These are phyloP conservation scores for Erythrophleum ivorense DNA, from an alignment of 331 rosid species.

Conservation along the genomic window DNA sequence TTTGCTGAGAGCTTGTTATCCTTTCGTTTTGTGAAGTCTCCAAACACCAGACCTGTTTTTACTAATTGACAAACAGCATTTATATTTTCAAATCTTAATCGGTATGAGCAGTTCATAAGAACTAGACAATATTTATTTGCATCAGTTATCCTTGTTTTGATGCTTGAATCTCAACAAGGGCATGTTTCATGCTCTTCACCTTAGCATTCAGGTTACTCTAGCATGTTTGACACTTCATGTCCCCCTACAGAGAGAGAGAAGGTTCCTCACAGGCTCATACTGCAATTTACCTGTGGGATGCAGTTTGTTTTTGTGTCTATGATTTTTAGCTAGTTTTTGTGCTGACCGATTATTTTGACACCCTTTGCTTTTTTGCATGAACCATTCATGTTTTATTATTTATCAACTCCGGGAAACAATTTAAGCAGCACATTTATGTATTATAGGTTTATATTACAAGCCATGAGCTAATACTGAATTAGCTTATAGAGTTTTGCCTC, in stretches of 20 bases:
- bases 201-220: neutral
- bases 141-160: neutral
- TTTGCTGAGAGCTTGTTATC: neutral
- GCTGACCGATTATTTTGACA: neutral
- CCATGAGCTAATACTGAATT: neutral
- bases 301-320: neutral
- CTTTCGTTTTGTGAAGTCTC: neutral
- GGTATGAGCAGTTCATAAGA: neutral
- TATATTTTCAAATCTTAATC: no score
- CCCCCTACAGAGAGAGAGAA: neutral
- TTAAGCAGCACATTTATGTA: neutral
- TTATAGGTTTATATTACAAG: neutral
- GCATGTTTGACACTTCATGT: neutral
- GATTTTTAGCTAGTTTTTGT: neutral
- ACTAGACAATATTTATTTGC: neutral
- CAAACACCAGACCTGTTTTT: neutral
- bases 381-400: neutral
- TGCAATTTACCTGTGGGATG: neutral
- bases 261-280: neutral
- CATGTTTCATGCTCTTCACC: neutral
- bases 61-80: neutral
- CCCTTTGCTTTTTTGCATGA: neutral
- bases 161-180: conserved; percentile 11
- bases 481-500: neutral
- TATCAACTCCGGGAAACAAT: no score